These are phyloP conservation scores for Ogataea methanolica DNA, from an alignment of 805 yeast genomes.

Conservation along the genomic window DNA sequence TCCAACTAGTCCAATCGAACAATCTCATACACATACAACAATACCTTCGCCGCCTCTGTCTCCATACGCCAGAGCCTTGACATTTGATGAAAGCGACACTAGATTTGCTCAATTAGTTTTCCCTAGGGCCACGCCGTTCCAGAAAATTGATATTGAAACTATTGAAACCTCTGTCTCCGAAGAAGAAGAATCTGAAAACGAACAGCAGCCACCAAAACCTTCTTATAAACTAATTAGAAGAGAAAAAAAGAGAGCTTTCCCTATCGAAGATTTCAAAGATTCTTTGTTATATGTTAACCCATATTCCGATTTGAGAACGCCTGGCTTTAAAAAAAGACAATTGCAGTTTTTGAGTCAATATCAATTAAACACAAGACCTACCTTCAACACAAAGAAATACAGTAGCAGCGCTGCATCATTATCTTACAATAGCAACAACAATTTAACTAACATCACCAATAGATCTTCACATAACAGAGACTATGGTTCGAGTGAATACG, in stretches of 20 bases:
- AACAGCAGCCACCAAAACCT: not conserved
- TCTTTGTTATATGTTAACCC: slow-evolving; percentile 49
- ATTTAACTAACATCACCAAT: slow-evolving; percentile 24
- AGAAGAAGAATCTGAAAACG: slow-evolving; percentile 5
- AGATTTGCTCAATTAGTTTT: slow-evolving; percentile 25
- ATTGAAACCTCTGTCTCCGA: slow-evolving; percentile 9
- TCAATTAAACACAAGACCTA: slow-evolving; percentile 25
- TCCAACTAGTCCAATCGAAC: slow-evolving; percentile 3
- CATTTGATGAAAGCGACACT: slow-evolving; percentile 23
- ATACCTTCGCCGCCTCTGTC: slow-evolving; percentile 35
- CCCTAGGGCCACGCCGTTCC: slow-evolving; percentile 19
- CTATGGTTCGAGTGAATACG: slow-evolving; percentile 28
- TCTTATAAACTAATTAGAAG: slow-evolving; percentile 1
- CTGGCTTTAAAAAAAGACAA: slow-evolving; percentile 45
- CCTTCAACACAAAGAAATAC: slow-evolving; percentile 5
- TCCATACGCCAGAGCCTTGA: slow-evolving; percentile 27
- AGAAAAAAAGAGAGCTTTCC: slow-evolving; percentile 31
- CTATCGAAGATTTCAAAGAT: slow-evolving; percentile 39
- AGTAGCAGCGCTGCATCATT: slow-evolving; percentile 6
- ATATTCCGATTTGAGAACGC: slow-evolving; percentile 39
- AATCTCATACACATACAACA: slow-evolving; percentile 6
- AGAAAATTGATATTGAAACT: slow-evolving; percentile 5
- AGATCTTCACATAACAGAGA: slow-evolving; percentile 16
- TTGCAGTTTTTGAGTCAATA: slow-evolving; percentile 51
- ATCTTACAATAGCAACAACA: slow-evolving; percentile 11